These are phyloP conservation scores for Thozetella sp. DNA, from an alignment of 495 filamentous ascomycete genomes.

Conservation along the genomic window DNA sequence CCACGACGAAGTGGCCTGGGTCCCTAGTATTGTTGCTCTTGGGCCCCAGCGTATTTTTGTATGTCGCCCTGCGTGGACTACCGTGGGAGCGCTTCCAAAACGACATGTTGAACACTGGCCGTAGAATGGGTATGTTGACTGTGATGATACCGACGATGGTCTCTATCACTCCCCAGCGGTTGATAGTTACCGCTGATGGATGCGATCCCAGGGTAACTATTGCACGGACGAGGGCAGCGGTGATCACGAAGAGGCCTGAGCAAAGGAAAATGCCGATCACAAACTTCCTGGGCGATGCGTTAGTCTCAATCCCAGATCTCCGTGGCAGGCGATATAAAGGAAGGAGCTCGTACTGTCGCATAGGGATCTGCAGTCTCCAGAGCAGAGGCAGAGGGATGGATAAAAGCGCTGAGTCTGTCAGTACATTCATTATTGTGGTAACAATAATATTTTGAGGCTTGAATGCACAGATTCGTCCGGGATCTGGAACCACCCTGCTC, in stretches of 20 bases:
- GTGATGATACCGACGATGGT: background rate
- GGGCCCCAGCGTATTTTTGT: background rate
- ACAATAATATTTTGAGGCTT: background rate
- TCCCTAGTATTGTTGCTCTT: background rate
- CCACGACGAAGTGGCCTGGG: background rate
- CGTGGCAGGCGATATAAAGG: background rate
- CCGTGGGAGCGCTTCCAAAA: background rate
- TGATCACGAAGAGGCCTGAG: background rate
- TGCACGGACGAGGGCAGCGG: background rate
- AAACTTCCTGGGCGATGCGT: background rate
- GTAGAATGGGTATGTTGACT: background rate
- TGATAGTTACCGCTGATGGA: background rate
- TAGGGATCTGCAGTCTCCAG: background rate
- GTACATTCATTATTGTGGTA: background rate
- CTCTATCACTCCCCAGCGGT: background rate
- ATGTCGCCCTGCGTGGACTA: no score
- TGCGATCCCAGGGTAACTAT: background rate
- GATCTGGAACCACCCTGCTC: background rate
- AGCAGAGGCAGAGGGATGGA: background rate
- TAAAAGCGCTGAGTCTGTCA: background rate
- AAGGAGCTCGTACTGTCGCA: background rate
- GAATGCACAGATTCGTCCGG: background rate
- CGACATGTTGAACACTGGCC: background rate
- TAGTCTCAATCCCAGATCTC: background rate
- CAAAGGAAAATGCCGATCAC: background rate